Conservation (phyloP, 805 yeast species). For the Sporopachydermia lactativora region DNA sequence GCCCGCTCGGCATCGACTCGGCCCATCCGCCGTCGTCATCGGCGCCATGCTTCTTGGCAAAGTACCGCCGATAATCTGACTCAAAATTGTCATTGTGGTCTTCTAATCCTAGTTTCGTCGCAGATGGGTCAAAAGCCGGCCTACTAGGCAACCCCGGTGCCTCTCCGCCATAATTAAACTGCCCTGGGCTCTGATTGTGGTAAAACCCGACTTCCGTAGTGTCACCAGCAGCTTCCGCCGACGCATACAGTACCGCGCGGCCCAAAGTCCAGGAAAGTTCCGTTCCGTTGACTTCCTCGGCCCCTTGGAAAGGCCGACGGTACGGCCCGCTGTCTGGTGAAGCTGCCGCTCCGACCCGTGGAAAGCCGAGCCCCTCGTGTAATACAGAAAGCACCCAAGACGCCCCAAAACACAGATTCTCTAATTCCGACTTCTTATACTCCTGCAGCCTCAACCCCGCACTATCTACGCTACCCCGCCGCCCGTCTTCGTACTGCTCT, state of each 20-base stretch:
- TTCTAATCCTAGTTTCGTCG: no score
- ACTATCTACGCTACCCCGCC: background rate
- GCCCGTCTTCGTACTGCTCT: background rate
- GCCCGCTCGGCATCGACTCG: constrained; percentile 20
- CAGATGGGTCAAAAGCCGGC: constrained; percentile 5
- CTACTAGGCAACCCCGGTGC: constrained; percentile 7
- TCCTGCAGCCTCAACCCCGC: constrained; percentile 12
- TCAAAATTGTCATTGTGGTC: constrained; percentile 9
- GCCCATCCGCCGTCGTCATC: constrained; percentile 26
- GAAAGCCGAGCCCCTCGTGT: constrained; percentile 48
- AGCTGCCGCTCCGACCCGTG: constrained; percentile 32
- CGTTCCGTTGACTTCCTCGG: constrained; percentile 27
- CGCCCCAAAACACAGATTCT: constrained; percentile 46
- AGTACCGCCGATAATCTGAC: constrained; percentile 19
- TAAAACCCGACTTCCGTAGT: constrained; percentile 4
- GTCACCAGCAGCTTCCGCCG: constrained; percentile 34
- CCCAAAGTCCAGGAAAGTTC: constrained; percentile 45
- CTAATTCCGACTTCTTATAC: constrained; percentile 28
- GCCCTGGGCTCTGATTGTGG: background rate
- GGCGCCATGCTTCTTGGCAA: constrained; percentile 10
- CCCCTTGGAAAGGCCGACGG: constrained; percentile 27
- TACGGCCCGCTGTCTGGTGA: constrained; percentile 9
- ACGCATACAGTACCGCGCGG: constrained; percentile 47
- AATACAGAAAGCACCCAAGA: constrained; percentile 43
- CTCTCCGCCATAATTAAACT: constrained; percentile 37